phyloP scores from a whole-genome alignment of 768 basidiomycete genomes.

The Kondoa malvinella region DNA sequence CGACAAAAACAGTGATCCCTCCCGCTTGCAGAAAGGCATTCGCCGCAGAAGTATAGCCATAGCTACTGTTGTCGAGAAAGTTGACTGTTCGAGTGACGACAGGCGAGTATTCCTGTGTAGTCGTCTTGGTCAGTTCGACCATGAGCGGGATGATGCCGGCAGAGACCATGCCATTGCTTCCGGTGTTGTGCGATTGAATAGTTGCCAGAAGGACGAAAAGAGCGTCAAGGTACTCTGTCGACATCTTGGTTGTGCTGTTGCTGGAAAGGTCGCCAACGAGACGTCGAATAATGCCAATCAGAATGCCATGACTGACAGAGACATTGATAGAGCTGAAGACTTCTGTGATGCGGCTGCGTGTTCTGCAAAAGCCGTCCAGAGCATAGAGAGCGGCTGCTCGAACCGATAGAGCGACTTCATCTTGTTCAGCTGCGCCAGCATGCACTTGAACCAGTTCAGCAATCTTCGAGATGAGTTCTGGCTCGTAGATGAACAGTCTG shows the following conservation, averaged over 20 bases:
- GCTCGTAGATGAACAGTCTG: conserved; percentile 71
- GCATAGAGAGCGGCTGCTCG: conserved; percentile 73
- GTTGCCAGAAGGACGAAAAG: conserved; percentile 71
- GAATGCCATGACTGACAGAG: conserved; percentile 83
- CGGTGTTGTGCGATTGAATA: conserved; percentile 64
- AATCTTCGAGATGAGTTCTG: conserved; percentile 71
- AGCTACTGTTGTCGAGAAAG: conserved; percentile 77
- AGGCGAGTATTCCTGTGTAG: conserved; percentile 20
- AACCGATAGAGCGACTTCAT: conserved; percentile 45
- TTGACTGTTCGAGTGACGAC: conserved; percentile 78
- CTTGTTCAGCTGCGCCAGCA: not conserved
- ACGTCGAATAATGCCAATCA: conserved; percentile 74
- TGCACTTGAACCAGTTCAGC: conserved; percentile 60
- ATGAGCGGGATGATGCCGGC: conserved; percentile 79
- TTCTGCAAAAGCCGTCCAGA: conserved; percentile 76
- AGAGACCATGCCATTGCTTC: conserved; percentile 83
- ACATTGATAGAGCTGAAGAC: conserved; percentile 81
- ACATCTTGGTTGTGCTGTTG: conserved; percentile 23
- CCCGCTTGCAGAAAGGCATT: conserved; percentile 65
- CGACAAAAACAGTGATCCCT: conserved; percentile 70
- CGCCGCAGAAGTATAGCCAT: conserved; percentile 73
- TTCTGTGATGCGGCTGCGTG: conserved; percentile 65
- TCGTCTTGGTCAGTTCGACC: conserved; percentile 66
- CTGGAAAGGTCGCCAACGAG: conserved; percentile 50
- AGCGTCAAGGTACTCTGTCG: conserved; percentile 44